Conservation (phyloP, 1,284 basidiomycete genomes). For the Chondrostereum purpureum region DNA sequence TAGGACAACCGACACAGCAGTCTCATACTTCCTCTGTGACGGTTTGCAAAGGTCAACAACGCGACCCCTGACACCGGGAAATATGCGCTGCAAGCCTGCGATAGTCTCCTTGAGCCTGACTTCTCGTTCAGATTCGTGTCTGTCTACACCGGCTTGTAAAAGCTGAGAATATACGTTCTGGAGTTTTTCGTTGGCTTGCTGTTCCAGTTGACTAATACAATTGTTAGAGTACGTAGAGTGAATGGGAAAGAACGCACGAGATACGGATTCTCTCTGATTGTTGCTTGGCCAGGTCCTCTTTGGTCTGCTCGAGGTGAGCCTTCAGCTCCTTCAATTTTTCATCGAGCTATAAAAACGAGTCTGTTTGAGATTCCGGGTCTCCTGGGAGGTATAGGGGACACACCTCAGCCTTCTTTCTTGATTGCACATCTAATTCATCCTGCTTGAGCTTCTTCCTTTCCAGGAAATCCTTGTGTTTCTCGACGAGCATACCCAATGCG, state of each 20-base stretch:
- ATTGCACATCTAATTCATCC: slow-evolving; percentile 53
- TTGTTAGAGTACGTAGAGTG: slow-evolving; percentile 6
- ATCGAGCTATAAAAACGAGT: slow-evolving; percentile 53
- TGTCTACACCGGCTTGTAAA: slow-evolving; percentile 82
- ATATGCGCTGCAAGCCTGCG: slow-evolving; percentile 76
- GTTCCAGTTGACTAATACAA: slow-evolving; percentile 70
- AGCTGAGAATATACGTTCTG: slow-evolving; percentile 80
- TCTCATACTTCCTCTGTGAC: slow-evolving; percentile 87
- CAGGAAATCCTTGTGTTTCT: slow-evolving; percentile 62
- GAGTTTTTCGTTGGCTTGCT: slow-evolving; percentile 88
- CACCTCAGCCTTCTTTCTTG: slow-evolving; percentile 57
- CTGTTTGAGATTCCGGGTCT: background rate
- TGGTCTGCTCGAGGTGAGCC: slow-evolving; percentile 48
- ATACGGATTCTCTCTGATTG: slow-evolving; percentile 71
- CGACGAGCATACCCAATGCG: slow-evolving; percentile 58
- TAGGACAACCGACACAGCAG: slow-evolving; percentile 90
- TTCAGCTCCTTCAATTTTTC: slow-evolving; percentile 48
- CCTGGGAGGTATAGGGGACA: slow-evolving; percentile 9
- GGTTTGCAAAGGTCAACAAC: slow-evolving; percentile 93
- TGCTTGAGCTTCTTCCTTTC: slow-evolving; percentile 56
- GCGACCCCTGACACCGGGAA: slow-evolving; percentile 87
- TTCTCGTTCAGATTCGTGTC: slow-evolving; percentile 82
- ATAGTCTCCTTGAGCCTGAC: slow-evolving; percentile 82
- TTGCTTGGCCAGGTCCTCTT: slow-evolving; percentile 69
- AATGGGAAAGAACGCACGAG: slow-evolving; percentile 37